Conservation (phyloP, 2,329 filamentous ascomycete genomes). For the Apiospora rasikravindrae region DNA sequence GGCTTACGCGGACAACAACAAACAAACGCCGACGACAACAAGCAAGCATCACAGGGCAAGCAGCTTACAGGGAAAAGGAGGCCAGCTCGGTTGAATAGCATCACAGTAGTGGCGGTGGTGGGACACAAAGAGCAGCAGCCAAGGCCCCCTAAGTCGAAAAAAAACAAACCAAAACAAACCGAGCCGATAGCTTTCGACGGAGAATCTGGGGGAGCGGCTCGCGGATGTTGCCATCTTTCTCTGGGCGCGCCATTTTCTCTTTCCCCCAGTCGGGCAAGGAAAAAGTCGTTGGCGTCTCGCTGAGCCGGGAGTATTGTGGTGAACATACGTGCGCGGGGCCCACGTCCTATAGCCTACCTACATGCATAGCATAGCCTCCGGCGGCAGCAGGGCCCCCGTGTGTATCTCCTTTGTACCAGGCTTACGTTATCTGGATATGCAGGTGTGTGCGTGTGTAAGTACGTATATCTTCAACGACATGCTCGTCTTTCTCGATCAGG, state of each 20-base stretch:
- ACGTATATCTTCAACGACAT: not conserved
- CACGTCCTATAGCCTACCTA: not conserved
- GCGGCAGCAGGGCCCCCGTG: not conserved
- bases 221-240: not conserved
- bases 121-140: not conserved
- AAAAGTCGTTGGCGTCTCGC: not conserved
- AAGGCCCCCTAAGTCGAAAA: not conserved
- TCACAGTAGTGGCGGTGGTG: not conserved
- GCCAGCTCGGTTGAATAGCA: not conserved
- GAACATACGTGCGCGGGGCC: not conserved
- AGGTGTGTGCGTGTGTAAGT: not conserved
- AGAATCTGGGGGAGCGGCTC: not conserved
- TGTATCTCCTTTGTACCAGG: not conserved
- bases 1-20: not conserved
- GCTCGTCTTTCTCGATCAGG: not conserved
- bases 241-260: not conserved
- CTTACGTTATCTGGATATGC: not conserved
- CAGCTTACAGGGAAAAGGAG: not conserved
- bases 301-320: not conserved
- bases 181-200: not conserved
- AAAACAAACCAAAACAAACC: not conserved
- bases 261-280: not conserved
- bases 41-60: not conserved
- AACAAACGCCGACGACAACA: not conserved
- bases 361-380: not conserved